Evolutionary conservation across 1,284 basidiomycete genomes (phyloP), one percentile per base, ranked within the genome.

Genomic region (Rhodotorula sp.): DNA sequence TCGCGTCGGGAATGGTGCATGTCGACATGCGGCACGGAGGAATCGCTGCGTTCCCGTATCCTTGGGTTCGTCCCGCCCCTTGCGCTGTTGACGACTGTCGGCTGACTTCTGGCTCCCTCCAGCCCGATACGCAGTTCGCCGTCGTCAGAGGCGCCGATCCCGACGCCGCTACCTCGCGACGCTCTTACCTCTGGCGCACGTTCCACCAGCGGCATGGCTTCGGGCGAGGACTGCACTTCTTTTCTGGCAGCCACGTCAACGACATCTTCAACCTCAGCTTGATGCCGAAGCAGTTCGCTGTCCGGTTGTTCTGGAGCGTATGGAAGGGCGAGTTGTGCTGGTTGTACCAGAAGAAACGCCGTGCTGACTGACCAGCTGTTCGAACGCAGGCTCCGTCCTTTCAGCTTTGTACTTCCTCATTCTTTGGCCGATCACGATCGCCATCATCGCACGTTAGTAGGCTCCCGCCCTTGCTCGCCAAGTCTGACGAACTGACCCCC

Each of bases 321-420:
- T 81, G 80, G 72, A 78, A 77, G 54, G 78, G 78, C 20, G 37
- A 22, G 70, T 9, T 9, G 9, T 2, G 20, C 65, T 77, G 44
- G 71, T 66, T 40, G 70, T 76, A 31, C 37, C 74, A 63, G 4
- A 24, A 3, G n/a, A 6, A 16, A 1, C 2, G n/a, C 26, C 22
- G 5, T 15, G 50, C 47, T 53, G 11, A 58, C 7, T 77, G 11
- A 58, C 7, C 77, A 30, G 28, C 75, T 76, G n/a, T 16, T 11
- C 69, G 67, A 26, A 20, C 46, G 65, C 77, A 48, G 80, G 79
- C 1, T 77, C 79, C 26, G 78, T 81, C 4, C 76, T 81, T 9
- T 78, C 79, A 7, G 77, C 80, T 0, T 64, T 81, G 30, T 81
- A 78, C 76, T 81, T 81, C 69, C 74, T 78, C 22, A 62, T 80